phyloP scores from a whole-genome alignment of 805 yeast species.

The Candida palmyrensis region DNA sequence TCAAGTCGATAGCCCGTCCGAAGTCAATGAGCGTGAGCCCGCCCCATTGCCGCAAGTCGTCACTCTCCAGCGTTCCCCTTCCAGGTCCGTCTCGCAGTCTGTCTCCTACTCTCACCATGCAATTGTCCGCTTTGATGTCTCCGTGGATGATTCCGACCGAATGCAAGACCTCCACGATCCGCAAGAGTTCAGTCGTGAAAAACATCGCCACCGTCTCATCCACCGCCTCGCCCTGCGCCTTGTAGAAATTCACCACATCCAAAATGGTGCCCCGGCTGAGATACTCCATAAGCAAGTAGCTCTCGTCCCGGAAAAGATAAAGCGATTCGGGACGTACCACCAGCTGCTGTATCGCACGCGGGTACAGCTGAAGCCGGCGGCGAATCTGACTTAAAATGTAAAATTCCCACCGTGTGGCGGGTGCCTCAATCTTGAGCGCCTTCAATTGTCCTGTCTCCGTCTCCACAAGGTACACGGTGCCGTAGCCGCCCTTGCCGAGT shows the following conservation, averaged over 20 bases:
- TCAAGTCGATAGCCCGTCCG: constrained; percentile 73
- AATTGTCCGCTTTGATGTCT: constrained; percentile 80
- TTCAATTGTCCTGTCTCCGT: constrained; percentile 45
- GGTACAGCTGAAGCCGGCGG: constrained; percentile 20
- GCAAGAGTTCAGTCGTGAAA: constrained; percentile 59
- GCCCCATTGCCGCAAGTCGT: constrained; percentile 38
- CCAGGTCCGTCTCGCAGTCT: constrained; percentile 9
- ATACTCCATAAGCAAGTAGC: constrained; percentile 61
- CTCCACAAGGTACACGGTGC: constrained; percentile 70
- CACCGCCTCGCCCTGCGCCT: constrained; percentile 18
- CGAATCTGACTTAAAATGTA: constrained; percentile 62
- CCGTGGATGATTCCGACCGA: constrained; percentile 69
- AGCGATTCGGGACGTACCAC: constrained; percentile 49
- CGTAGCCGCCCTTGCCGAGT: constrained; percentile 80
- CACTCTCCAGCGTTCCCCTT: constrained; percentile 30
- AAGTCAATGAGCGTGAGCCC: constrained; percentile 72
- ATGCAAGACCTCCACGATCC: constrained; percentile 60
- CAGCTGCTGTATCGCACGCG: constrained; percentile 15
- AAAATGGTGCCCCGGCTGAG: constrained; percentile 67
- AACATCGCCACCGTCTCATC: constrained; percentile 64
- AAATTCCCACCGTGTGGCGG: constrained; percentile 76
- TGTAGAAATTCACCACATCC: constrained; percentile 56
- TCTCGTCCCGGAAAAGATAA: constrained; percentile 59
- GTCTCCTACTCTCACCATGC: constrained; percentile 53
- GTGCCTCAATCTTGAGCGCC: constrained; percentile 72